Base-by-base conservation (phyloP, 2,329 filamentous ascomycete genomes). In the Cadophora sp. region DNA sequence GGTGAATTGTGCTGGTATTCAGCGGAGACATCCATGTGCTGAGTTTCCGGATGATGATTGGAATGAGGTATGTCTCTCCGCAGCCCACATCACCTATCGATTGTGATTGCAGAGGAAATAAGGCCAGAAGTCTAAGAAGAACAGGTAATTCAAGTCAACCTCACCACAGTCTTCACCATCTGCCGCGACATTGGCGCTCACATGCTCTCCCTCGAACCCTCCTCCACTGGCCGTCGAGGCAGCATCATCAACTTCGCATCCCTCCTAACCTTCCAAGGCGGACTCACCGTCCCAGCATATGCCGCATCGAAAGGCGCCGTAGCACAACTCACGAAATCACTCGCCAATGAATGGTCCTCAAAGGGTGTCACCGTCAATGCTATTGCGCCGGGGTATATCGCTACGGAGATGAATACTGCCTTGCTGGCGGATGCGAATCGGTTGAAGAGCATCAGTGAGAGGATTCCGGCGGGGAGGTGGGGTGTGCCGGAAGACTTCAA, bases 371-470 rank as follows among this genome's bases (percentile, higher is more conserved):
- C 87, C 0, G 93, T 97, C 50, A 97, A 97, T 79, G 92, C 91
- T 8, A 92, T 97, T 76, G 93, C 94, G 1, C 94, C 94, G 0
- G 94, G 94, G 0, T 97, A 97, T 79, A 92, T 97, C 74, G 92
- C 87, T 61, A 97, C 94, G n/a, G 94, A 97, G 69, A 97, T 97
- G 94, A 97, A 97, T 79, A 86, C 85, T 72, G 94, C 93, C 2
- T 80, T 97, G 76, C 87, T 97, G 53, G 86, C 89, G 62, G 89
- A 97, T 79, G 80, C 86, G 75, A 87, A 86, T 73, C 83, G 94
- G 43, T 85, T 91, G 69, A 87, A 84, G 71, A 90, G 90, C 75
- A 97, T 97, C 73, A 85, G 92, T 76, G 89, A 88, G 40, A 83
- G 93, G 66, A 97, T 97, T 75, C 94, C 94, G 0, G 92, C 92